Evolutionary conservation across 345 rosid species (phyloP), one percentile per base, ranked within the genome.

Genomic region (Stellera chamaejasme): DNA sequence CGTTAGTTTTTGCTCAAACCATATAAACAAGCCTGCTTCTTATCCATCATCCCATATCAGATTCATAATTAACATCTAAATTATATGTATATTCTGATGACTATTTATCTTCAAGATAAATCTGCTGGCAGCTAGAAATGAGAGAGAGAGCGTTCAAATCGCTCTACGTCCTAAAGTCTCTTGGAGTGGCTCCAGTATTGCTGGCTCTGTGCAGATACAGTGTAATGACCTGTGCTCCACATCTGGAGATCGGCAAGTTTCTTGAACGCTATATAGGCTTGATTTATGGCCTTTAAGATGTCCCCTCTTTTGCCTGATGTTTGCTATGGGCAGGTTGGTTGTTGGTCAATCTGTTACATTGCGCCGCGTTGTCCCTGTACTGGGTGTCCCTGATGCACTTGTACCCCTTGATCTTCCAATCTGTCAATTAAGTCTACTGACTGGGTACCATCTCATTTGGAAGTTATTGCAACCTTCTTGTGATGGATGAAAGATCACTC

Each of bases 381-480:
- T 92, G 66, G 95, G 98, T 72, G 82, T 92, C 27, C 98, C 97
- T 45, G 98, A 92, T 79, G 98, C 98, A 75, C 87, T 92, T 60
- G 97, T 86, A 46, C 98, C 98, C 10, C 82, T 92, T 70, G 88
- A 88, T 68, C 77, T 75, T 49, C 96, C 96, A 49, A 58, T 75
- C 65, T 65, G 83, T 67, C 97, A 84, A 71, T 77, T 88, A 63
- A 75, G 72, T 76, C 69, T 92, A 68, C 67, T 65, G 65, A 95
- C 97, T 55, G 98, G 98, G 98, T 88, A 84, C 54, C 58, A 23
- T 47, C 50, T 41, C 44, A 51, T 39, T 72, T 48, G 47, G 50
- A 43, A 44, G 58, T 61, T 48, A 11, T 55, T 10, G 16, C 15
- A 44, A 23, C 39, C 39, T 59, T 55, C 16, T 50, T 1, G n/a